Base-by-base conservation (phyloP, 2,329 filamentous ascomycete species). In the Fusarium sp. region DNA sequence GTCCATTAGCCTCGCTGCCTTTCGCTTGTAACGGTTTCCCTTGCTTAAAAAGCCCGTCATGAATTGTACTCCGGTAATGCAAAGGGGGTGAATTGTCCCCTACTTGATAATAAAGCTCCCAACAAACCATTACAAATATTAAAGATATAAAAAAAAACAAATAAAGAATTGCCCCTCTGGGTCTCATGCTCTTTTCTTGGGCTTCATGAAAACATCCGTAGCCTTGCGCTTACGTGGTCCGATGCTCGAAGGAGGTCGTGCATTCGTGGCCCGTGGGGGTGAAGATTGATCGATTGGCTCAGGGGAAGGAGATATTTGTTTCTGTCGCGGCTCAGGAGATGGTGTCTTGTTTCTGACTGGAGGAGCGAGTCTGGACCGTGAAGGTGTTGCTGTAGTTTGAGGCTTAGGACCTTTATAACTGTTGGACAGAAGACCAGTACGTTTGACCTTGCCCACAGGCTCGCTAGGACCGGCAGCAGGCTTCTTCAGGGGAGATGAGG, bases 131-230 rank as follows among this genome's bases (percentile, higher is more conserved):
- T 32, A 41, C 27, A 33, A 33, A 20, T 7, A 60, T 14, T 30
- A 30, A 30, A 30, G 23, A 30, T 30, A 30, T 41, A 33, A n/a
- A 23, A 26, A 35, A 40, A 15, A 23, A 26, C 30, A 40, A 15
- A 35, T 13, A 44, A 42, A 40, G 30, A 55, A 44, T 6, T 32
- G 5, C 7, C 12, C 20, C 11, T 6, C 27, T 32, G 13, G 3
- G 26, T n/a, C n/a, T 70, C 30, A 76, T 17, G 55, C 62, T 55
- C 74, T 75, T 75, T 83, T 86, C 76, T 85, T 83, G 46, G 69
- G 72, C 42, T 79, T 81, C 84, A 87, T 86, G 67, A 88, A 88
- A n/a, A 87, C 79, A 66, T 83, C 83, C 7, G 84, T 82, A 1
- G 79, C 75, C 73, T 85, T 85, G 57, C 85, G 81, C 73, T 87